Base-by-base conservation (phyloP, 2,329 filamentous ascomycete genomes). In the Apiospora pterosperma region DNA sequence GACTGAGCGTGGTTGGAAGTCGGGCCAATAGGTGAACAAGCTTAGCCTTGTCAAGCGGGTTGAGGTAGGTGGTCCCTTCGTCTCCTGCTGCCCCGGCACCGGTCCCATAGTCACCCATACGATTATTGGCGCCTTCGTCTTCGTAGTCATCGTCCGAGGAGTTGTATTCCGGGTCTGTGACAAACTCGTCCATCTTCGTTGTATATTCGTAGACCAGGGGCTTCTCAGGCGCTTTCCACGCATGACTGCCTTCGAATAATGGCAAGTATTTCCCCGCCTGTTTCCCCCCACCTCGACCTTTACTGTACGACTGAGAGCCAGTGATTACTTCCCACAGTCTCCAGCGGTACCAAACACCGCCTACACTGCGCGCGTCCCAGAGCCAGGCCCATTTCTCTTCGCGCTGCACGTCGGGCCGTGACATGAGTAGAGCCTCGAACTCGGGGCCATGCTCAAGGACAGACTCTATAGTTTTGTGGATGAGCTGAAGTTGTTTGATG, bases 341-440 rank as follows among this genome's bases (percentile, higher is more conserved):
- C 91, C 93, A 98, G 52, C 96, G 89, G 76, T 98, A 98, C 85
- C 94, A 99, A 19, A 96, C 86, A 19, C 91, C 95, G 31, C 88
- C 93, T 67, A 85, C 82, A 72, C 89, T 94, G 69, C 89, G 86
- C 23, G 93, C 86, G 75, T 98, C 91, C 90, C 92, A 99, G 5
- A 99, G 82, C 92, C 94, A 99, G 0, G 93, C 91, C 89, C 95
- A 98, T 69, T 90, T 93, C 76, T 97, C 92, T 66, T 97, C 92
- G 44, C 84, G 85, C 74, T 97, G 92, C 1, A 98, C 91, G 63
- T 93, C 88, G 0, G 91, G 87, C 21, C 92, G 85, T 61, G 90
- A 90, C 96, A 98, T 98, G 7, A 99, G 84, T 2, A 97, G 82
- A 5, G 94, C 93, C 77, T 99, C 96, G 66, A 97, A 96, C 72